Evolutionary conservation across 2,329 filamentous ascomycete species (phyloP), one percentile per base, ranked within the genome.

Genomic region (Neopestalotiopsis clavispora): DNA sequence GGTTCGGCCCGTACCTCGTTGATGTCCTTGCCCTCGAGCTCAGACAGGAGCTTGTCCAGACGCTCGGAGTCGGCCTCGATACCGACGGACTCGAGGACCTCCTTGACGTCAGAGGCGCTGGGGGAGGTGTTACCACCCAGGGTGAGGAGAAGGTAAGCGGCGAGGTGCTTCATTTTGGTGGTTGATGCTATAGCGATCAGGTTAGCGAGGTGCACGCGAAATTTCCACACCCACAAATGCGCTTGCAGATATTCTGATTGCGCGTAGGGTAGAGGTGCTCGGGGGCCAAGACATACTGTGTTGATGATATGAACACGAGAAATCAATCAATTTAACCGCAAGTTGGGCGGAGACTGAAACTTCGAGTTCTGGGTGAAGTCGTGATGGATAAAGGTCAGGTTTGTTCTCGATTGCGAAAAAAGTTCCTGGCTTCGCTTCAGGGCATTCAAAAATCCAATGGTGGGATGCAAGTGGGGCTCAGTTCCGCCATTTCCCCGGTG

Each of bases 281-380:
- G 2, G 13, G 3, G 23, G 38, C 1, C 9, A 45, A 4, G 32
- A 58, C 52, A 34, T 67, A 60, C 65, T 60, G 20, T 59, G n/a
- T 59, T 20, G 74, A 69, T 72, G 72, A 52, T 71, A 76, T 83
- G 90, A 94, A 95, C 92, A 92, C 88, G 93, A 95, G 92, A 92
- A 87, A 86, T 94, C 95, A 98, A 98, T 98, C 95, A 91, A 92
- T 97, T 98, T 97, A 97, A 98, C 95, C 95, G 94, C 93, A 84
- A 84, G 84, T 91, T 93, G 91, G 89, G 92, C 95, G 95, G 95
- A 97, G 95, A 98, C 95, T 98, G 95, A 97, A 89, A 92, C 94
- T 94, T 96, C 94, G 89, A 94, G 94, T 97, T 92, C 93, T 89
- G 79, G 79, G 64, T 66, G 58, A 64, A 42, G 49, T 20, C 20